Evolutionary conservation across 2,329 filamentous ascomycete species (phyloP).

Genomic region (Erysiphe neolycopersici): DNA sequence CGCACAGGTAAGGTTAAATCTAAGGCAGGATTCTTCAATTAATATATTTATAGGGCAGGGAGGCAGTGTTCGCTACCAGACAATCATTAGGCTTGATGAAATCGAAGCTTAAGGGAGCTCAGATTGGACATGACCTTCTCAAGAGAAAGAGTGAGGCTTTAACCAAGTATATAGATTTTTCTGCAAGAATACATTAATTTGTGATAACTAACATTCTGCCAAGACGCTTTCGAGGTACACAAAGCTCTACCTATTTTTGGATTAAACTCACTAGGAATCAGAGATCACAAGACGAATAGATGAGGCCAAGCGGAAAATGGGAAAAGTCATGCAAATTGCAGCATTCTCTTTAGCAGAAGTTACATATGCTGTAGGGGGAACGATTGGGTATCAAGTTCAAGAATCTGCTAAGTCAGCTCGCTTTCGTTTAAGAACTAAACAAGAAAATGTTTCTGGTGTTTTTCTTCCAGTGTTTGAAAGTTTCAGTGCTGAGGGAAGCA

Average conservation of each 20-base stretch:
- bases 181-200: not conserved
- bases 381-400: conserved; percentile 91
- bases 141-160: conserved; percentile 97
- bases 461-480: conserved; percentile 83
- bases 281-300: conserved; percentile 95
- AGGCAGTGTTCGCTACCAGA: conserved; percentile 91
- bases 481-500: conserved; percentile 65
- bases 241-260: not conserved
- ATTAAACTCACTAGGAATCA: conserved; percentile 13
- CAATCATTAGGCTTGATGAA: conserved; percentile 96
- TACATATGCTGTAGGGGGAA: conserved; percentile 83
- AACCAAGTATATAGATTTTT: conserved; percentile 44
- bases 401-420: conserved; percentile 83
- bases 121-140: conserved; percentile 75
- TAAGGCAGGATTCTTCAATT: conserved; percentile 1
- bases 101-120: conserved; percentile 81
- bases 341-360: conserved; percentile 95
- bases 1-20: conserved; percentile 18
- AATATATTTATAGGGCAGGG: conserved; percentile 41
- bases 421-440: conserved; percentile 79
- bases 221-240: conserved; percentile 67
- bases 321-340: conserved; percentile 94
- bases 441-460: conserved; percentile 96
- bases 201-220: not conserved
- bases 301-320: conserved; percentile 98